Evolutionary conservation across 768 basidiomycete genomes (phyloP).

Genomic region (Boletus fagicola): DNA sequence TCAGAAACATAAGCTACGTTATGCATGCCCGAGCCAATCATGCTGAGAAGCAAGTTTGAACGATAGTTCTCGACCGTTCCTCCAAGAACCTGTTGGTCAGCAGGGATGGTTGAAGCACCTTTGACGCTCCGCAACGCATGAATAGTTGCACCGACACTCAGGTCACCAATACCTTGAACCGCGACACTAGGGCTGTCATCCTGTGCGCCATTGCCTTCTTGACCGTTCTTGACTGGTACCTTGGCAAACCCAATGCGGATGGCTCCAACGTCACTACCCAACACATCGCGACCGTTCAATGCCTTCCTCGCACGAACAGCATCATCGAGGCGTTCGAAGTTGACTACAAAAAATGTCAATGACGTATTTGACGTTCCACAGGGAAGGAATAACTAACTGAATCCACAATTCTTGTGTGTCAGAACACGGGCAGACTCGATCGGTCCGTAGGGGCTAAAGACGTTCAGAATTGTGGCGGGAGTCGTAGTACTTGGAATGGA

Average conservation of each 20-base stretch:
- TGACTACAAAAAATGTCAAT: slow-evolving; percentile 51
- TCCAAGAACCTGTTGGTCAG: slow-evolving; percentile 90
- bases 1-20: slow-evolving; percentile 54
- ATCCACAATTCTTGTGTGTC: slow-evolving; percentile 96
- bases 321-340: slow-evolving; percentile 96
- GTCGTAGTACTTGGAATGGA: slow-evolving; percentile 95
- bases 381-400: slow-evolving; percentile 50
- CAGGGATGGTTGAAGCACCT: slow-evolving; percentile 88
- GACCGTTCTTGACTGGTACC: slow-evolving; percentile 87
- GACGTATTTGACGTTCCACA: background rate
- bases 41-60: slow-evolving; percentile 84
- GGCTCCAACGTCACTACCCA: slow-evolving; percentile 94
- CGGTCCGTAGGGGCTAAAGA: slow-evolving; percentile 96
- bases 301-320: slow-evolving; percentile 95
- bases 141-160: slow-evolving; percentile 86
- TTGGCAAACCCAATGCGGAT: slow-evolving; percentile 97
- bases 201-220: slow-evolving; percentile 54
- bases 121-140: slow-evolving; percentile 84
- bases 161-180: slow-evolving; percentile 79
- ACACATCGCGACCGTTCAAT: slow-evolving; percentile 91
- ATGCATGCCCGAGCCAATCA: slow-evolving; percentile 78
- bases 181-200: slow-evolving; percentile 65
- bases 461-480: slow-evolving; percentile 89
- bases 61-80: slow-evolving; percentile 94
- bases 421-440: slow-evolving; percentile 96